phyloP scores from a whole-genome alignment of 768 basidiomycete species.

The Phylloporus rhodoxanthus region DNA sequence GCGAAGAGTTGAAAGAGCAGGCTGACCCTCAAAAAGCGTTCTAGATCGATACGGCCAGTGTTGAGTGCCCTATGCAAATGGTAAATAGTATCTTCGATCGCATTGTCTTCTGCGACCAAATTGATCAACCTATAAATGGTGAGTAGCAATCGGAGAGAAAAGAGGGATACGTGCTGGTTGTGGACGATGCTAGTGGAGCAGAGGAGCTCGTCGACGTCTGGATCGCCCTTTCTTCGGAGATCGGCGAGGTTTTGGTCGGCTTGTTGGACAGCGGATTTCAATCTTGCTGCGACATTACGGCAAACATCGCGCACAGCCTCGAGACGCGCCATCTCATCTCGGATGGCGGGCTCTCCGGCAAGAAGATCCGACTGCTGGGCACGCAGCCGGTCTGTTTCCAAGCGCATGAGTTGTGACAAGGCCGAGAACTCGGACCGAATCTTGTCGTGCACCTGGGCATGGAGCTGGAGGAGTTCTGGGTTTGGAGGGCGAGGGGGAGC shows the following conservation, averaged over 20 bases:
- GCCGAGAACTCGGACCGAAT: constrained; percentile 66
- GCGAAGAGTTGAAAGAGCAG: constrained; percentile 20
- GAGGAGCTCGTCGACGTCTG: constrained; percentile 92
- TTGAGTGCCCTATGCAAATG: constrained; percentile 93
- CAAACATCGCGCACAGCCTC: constrained; percentile 94
- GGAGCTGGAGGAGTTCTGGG: constrained; percentile 80
- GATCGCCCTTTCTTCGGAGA: constrained; percentile 77
- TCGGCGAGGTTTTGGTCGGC: constrained; percentile 74
- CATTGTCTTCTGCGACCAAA: constrained; percentile 98
- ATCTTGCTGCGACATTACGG: constrained; percentile 62
- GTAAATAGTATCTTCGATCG: constrained; percentile 97
- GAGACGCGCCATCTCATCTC: constrained; percentile 92
- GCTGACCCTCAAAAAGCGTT: constrained; percentile 84
- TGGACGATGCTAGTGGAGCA: constrained; percentile 95
- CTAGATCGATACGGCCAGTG: constrained; percentile 85
- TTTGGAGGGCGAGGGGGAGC: constrained; percentile 83
- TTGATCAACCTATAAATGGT: constrained; percentile 74
- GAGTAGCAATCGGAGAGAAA: constrained; percentile 7
- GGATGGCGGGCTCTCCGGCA: constrained; percentile 87
- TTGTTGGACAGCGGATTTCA: constrained; percentile 55
- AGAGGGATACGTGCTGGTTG: constrained; percentile 64
- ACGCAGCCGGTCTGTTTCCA: constrained; percentile 70
- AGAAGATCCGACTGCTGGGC: constrained; percentile 81
- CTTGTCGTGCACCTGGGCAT: constrained; percentile 70
- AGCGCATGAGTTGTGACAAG: constrained; percentile 54